Evolutionary conservation across 306 rosid genomes (phyloP).

Genomic region (Crotalaria pallida): DNA sequence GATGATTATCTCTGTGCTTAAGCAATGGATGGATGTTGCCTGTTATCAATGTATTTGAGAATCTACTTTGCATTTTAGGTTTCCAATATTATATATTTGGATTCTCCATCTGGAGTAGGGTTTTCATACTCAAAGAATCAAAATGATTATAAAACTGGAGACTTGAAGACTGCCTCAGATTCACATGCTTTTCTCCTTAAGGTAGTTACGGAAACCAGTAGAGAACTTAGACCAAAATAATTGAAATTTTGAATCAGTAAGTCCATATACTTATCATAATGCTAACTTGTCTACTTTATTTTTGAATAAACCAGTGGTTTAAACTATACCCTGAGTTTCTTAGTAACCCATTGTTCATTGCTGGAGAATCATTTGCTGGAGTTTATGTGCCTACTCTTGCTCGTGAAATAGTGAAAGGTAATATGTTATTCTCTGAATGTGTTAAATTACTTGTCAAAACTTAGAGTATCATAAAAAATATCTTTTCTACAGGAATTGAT

Average conservation of each 20-base stretch:
- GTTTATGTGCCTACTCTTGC: slow-evolving; percentile 71
- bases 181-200: slow-evolving; percentile 59
- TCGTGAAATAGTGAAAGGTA: slow-evolving; percentile 56
- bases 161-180: slow-evolving; percentile 54
- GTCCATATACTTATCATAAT: neutral
- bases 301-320: slow-evolving; percentile 52
- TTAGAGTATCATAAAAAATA: neutral
- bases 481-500: slow-evolving; percentile 42
- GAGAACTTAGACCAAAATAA: neutral
- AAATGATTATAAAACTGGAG: slow-evolving; percentile 54
- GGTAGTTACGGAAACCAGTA: slow-evolving; percentile 29
- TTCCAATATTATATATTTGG: slow-evolving; percentile 66
- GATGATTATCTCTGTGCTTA: neutral
- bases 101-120: slow-evolving; percentile 81
- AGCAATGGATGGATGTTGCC: neutral
- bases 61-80: slow-evolving; percentile 36
- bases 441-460: neutral
- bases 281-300: slow-evolving; percentile 11
- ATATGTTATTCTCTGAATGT: neutral
- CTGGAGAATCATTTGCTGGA: slow-evolving; percentile 80
- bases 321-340: slow-evolving; percentile 54
- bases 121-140: slow-evolving; percentile 52
- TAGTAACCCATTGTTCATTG: slow-evolving; percentile 44
- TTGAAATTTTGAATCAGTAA: neutral
- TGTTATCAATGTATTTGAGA: neutral